Base-by-base conservation (phyloP, 164 flowering plant species). In the Warburgia ugandensis region DNA sequence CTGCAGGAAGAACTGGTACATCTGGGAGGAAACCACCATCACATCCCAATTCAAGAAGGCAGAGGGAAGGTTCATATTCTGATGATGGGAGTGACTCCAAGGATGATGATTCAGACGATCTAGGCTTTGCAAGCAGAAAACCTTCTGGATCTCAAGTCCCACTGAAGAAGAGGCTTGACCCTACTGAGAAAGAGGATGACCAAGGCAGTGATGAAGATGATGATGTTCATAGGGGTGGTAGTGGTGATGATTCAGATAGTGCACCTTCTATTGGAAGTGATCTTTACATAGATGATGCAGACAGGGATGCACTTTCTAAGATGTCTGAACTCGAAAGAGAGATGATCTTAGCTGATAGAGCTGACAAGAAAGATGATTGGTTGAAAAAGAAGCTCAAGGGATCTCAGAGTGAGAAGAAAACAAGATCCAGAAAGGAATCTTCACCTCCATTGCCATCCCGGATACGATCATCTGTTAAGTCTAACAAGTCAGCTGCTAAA, bases 81-180 rank as follows among this genome's bases (percentile, higher is more conserved):
- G 95, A 91, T 63, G 83, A 79, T 55, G 90, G 86, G 49, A 85
- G 88, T 65, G 90, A 91, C 61, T 86, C 91, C 1, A 79, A 79
- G 63, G 87, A 83, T 63, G 85, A 86, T 55, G 81, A 89, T 52
- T 83, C 95, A 0, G 94, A 88, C 56, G 83, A 69, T 47, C 37
- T 60, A 44, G 80, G 75, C 13, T 86, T 76, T 68, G 58, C 72
- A 4, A 68, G 69, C 54, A 66, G 90, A 54, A 92, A 82, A 59
- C 80, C 82, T 1, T 77, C 94, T 31, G 83, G 77, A 11, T 78
- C 94, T 52, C 99, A 84, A 53, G 85, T 86, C 10, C 99, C 99
- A 48, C 58, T 88, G 44, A 92, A 92, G 66, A 92, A 92, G 77
- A 76, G 99, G 52, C 42, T 81, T 67, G 95, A 81, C 22, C 60